Evolutionary conservation across 1,284 basidiomycete species (phyloP).

Genomic region (Trametes hirsuta): DNA sequence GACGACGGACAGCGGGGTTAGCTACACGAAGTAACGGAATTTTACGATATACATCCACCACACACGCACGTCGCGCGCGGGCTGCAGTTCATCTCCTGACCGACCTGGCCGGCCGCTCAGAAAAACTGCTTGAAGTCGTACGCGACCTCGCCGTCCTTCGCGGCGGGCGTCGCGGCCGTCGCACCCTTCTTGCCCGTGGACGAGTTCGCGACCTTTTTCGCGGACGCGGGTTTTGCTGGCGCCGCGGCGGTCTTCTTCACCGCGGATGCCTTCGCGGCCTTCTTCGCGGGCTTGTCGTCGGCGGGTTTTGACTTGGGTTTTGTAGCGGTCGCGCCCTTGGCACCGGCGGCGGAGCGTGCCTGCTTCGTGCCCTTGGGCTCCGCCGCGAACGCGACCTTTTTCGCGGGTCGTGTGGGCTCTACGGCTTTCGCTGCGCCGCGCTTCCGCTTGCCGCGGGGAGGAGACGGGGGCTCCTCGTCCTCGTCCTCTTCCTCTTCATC

Average conservation of each 20-base stretch:
- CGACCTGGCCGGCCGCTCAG: constrained; percentile 22
- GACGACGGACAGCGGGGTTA: constrained; percentile 2
- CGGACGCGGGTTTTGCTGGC: constrained; percentile 11
- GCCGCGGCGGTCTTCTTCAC: constrained; percentile 5
- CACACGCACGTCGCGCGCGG: not conserved
- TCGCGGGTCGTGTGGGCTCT: constrained; percentile 40
- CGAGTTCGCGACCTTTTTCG: constrained; percentile 33
- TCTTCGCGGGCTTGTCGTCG: constrained; percentile 16
- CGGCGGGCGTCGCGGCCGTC: constrained; percentile 14
- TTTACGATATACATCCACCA: constrained; percentile 4
- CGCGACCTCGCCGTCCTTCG: constrained; percentile 40
- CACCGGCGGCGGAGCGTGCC: constrained; percentile 33
- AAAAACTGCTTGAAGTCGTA: constrained; percentile 64
- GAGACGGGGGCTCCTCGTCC: constrained; percentile 25
- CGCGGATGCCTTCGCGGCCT: constrained; percentile 2
- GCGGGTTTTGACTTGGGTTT: constrained; percentile 20
- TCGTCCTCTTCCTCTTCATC: constrained; percentile 26
- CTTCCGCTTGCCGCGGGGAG: constrained; percentile 51
- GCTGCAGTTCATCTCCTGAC: not conserved
- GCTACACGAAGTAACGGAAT: not conserved
- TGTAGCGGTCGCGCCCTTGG: constrained; percentile 23
- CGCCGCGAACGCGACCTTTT: constrained; percentile 52
- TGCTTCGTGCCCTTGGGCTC: constrained; percentile 39
- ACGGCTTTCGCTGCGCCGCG: constrained; percentile 36
- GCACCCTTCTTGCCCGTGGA: constrained; percentile 27